Base-by-base conservation (phyloP, 306 rosid genomes). In the Quercus ilex region DNA sequence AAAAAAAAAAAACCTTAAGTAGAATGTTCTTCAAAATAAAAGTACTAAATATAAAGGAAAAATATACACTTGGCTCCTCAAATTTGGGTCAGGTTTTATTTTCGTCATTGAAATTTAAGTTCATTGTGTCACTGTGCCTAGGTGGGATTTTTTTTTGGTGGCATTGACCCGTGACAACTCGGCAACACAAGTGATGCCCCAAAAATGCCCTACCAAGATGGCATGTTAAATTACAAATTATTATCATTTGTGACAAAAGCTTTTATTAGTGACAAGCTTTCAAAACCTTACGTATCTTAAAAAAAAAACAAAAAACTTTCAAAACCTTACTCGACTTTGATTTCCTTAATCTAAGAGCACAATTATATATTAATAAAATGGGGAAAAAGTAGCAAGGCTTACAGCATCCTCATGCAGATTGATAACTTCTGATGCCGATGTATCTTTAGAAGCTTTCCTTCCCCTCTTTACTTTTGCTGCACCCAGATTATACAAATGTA, bases 371-470 rank as follows among this genome's bases (percentile, higher is more conserved):
- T 17, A 6, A 30, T 5, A 30, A 17, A 30, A 67, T 31, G 43
- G 35, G 72, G 26, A 19, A 67, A 19, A 67, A 73, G 33, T 30
- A 49, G 49, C 12, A 63, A 59, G 62, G 71, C 86, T 85, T 83
- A 83, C 91, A 56, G 79, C 78, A 63, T 79, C 26, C 59, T 62
- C 65, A 19, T 83, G 81, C 14, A 53, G 38, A 76, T 87, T 46
- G 35, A 84, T 80, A 77, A 84, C 87, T 85, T 85, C 90, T 51
- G 93, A 89, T 65, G 79, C 86, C 1, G 83, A 78, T 31, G 86
- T 74, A 35, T 81, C 84, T 1, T 31, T 63, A 71, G 78, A 74
- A 77, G 85, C 81, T 55, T 84, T 86, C 67, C 25, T 75, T 71
- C 71, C 72, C 56, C 63, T 79, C 84, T 59, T 83, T 23, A 58